Evolutionary conservation across 371 early-diverging fungal species (phyloP), one percentile per base, ranked within the genome.

Genomic region (Mortierella polycephala): DNA sequence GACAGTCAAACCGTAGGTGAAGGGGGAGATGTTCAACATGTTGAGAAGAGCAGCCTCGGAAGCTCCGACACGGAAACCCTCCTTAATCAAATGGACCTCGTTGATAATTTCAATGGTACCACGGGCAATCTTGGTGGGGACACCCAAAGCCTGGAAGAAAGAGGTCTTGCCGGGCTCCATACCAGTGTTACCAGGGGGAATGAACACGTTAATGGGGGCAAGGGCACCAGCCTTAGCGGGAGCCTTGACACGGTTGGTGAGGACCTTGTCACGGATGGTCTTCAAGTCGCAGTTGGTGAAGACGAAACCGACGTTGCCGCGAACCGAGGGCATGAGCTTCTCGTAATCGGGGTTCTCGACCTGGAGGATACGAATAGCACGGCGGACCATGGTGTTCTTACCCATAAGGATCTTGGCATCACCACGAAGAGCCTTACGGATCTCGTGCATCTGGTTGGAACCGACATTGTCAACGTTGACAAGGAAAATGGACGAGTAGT

Each of bases 51-150:
- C 92, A 80, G 99, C 99, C 87, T 99, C 99, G 83, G 99, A 99
- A 81, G 98, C 93, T 86, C 98, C 98, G 87, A 99, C 99, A 90
- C 95, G 95, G 82, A 91, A 85, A 67, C 98, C 99, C 75, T 85
- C 88, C 83, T 90, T 88, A 81, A 99, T 93, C 68, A 99, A 87
- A 83, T 95, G 92, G 84, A 98, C 96, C 71, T 98, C 96, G 85
- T 90, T 92, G 82, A 97, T 93, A 84, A 99, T 99, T 91, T 99
- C 99, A 91, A 99, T 98, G 88, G 99, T 98, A 95, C 99, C 99
- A 95, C 98, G 98, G 74, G 99, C 94, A 93, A 99, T 99, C 97
- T 99, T 99, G 92, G 99, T 99, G 74, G 98, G 97, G 90, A 99
- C 96, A 89, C 99, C 98, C 76, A 99, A 91, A 84, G 99, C 99